These are phyloP conservation scores for Shiraia sp. DNA, from an alignment of 2,329 filamentous ascomycete species.

Conservation along the genomic window DNA sequence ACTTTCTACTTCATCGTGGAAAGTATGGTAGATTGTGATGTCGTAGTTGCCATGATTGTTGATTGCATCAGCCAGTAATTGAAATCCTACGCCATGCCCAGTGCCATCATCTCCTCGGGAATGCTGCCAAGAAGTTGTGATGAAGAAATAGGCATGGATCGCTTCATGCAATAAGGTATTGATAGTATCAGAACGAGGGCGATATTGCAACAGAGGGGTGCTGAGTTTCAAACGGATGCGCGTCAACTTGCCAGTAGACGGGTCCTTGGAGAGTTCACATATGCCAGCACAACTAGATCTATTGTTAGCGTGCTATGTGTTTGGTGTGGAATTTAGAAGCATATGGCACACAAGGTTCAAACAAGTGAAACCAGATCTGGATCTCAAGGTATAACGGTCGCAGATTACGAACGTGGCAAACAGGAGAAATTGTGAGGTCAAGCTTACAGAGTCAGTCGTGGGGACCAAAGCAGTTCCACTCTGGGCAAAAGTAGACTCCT, in stretches of 20 bases:
- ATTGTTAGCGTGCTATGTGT: slow-evolving; percentile 15
- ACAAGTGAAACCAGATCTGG: slow-evolving; percentile 10
- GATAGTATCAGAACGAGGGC: slow-evolving; percentile 48
- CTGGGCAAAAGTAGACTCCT: slow-evolving; percentile 43
- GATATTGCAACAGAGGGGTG: slow-evolving; percentile 50
- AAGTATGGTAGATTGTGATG: slow-evolving; percentile 50
- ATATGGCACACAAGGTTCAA: slow-evolving; percentile 12
- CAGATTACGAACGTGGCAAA: slow-evolving; percentile 5
- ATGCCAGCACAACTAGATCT: slow-evolving; percentile 47
- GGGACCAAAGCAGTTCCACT: slow-evolving; percentile 51
- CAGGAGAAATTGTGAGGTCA: slow-evolving; percentile 3
- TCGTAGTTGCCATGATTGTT: slow-evolving; percentile 49
- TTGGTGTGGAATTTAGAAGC: slow-evolving; percentile 12
- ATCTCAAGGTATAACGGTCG: slow-evolving; percentile 9
- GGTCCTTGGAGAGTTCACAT: slow-evolving; percentile 49
- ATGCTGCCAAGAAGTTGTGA: slow-evolving; percentile 50
- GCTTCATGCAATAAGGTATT: slow-evolving; percentile 52
- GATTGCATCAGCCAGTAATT: slow-evolving; percentile 50
- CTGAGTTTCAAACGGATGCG: slow-evolving; percentile 50
- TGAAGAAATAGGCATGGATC: slow-evolving; percentile 53
- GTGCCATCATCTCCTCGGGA: slow-evolving; percentile 48
- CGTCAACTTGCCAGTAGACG: slow-evolving; percentile 41
- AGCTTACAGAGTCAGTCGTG: slow-evolving; percentile 48
- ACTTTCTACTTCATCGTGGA: slow-evolving; percentile 52
- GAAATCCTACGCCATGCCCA: slow-evolving; percentile 50